Percentiles rank a stretch among this genome's conserved stretches.
phyloP scores from a whole-genome alignment of 2,329 filamentous ascomycete species.

The Fusarium vanettenii region DNA sequence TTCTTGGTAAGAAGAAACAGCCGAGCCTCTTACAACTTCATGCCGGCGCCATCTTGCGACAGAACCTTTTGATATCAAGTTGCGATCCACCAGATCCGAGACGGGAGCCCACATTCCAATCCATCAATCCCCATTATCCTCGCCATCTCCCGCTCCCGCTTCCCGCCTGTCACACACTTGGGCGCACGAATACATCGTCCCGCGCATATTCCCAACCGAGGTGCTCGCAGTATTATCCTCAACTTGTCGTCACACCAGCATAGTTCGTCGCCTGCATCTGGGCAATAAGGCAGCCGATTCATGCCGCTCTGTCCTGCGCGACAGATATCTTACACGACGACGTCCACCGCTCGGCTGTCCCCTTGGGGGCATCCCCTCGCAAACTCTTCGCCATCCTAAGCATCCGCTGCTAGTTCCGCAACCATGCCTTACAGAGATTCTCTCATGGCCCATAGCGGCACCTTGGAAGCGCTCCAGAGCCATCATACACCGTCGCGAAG shows the following conservation, averaged over 20 bases:
- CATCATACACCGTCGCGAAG: constrained; percentile 37
- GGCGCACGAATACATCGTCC: constrained; percentile 19
- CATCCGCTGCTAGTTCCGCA: not conserved
- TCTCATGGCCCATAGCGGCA: constrained; percentile 37
- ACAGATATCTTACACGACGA: constrained; percentile 21
- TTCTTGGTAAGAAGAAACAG: constrained; percentile 32
- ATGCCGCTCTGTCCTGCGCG: constrained; percentile 27
- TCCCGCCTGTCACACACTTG: constrained; percentile 24
- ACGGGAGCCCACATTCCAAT: constrained; percentile 36
- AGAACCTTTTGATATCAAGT: constrained; percentile 25
- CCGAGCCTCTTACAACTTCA: constrained; percentile 16
- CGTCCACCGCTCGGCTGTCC: constrained; percentile 17
- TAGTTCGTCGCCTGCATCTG: constrained; percentile 12
- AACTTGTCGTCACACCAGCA: constrained; percentile 17
- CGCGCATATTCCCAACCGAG: constrained; percentile 24
- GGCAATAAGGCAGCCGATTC: constrained; percentile 18
- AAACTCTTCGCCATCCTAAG: not conserved
- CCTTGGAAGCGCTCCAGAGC: constrained; percentile 40
- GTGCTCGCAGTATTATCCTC: constrained; percentile 10
- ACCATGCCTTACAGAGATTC: constrained; percentile 43
- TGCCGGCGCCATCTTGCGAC: constrained; percentile 24
- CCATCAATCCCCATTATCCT: constrained; percentile 9
- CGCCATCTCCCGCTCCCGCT: not conserved
- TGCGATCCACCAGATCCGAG: constrained; percentile 25
- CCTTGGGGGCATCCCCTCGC: constrained; percentile 5